These are phyloP conservation scores for Oehlia diaphana DNA, from an alignment of 192 early-diverging fungal genomes.

Conservation along the genomic window DNA sequence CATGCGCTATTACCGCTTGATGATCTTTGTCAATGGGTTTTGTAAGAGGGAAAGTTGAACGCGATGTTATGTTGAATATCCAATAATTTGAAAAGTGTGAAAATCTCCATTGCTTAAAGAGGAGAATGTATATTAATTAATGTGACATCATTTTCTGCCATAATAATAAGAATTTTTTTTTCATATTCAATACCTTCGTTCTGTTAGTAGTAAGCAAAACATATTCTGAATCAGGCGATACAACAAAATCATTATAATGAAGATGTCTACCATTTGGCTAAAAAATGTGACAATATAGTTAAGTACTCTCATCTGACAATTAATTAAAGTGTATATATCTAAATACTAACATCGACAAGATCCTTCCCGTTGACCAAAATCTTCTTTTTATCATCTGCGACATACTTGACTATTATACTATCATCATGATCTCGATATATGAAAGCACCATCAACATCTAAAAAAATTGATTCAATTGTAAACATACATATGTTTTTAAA, in stretches of 20 bases:
- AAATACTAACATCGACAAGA: constrained; percentile 8
- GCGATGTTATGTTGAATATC: constrained; percentile 67
- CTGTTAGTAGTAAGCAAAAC: constrained; percentile 70
- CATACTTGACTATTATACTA: constrained; percentile 20
- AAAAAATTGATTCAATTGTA: neutral
- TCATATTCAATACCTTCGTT: constrained; percentile 47
- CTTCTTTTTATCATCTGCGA: constrained; percentile 11
- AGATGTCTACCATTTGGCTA: neutral
- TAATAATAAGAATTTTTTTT: neutral
- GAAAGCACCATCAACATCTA: constrained; percentile 15
- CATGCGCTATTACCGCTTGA: constrained; percentile 58
- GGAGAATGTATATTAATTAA: neutral
- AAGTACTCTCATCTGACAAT: constrained; percentile 2
- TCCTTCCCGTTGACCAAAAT: constrained; percentile 21
- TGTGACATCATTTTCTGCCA: neutral
- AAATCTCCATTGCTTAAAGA: constrained; percentile 74
- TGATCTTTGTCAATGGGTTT: constrained; percentile 37
- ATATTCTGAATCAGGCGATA: constrained; percentile 79
- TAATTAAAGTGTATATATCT: neutral
- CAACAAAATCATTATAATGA: constrained; percentile 44
- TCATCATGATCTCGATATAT: constrained; percentile 15
- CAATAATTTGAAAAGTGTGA: constrained; percentile 80
- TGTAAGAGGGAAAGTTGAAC: constrained; percentile 62
- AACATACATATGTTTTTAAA: neutral
- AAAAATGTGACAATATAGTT: neutral